A percentile compares a stretch with the other conserved stretches of the same genome.
Conservation (phyloP, 2,329 filamentous ascomycete species). For the Waltergamsia citrina region DNA sequence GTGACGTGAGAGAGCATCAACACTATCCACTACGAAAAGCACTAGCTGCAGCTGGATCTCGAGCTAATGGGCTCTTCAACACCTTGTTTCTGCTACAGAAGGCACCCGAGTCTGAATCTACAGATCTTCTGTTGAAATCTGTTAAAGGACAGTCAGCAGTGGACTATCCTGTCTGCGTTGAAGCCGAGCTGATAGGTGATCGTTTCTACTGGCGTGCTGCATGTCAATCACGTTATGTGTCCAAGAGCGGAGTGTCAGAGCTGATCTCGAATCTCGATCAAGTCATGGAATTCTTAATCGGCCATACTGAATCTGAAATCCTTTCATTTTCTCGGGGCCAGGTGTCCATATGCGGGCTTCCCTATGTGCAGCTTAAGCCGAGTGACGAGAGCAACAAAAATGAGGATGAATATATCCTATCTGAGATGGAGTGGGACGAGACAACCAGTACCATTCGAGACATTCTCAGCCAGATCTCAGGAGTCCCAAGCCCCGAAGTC, state of each 20-base stretch:
- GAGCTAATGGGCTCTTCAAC: constrained; percentile 37
- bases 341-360: constrained; percentile 58
- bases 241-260: constrained; percentile 28
- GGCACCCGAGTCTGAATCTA: constrained; percentile 6
- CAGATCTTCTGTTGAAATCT: constrained; percentile 46
- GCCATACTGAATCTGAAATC: constrained; percentile 34
- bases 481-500: constrained; percentile 48
- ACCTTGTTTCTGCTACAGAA: constrained; percentile 47
- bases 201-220: constrained; percentile 62
- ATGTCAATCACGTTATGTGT: constrained; percentile 48
- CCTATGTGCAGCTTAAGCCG: constrained; percentile 12
- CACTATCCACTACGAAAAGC: constrained; percentile 68
- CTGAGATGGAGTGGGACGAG: constrained; percentile 20
- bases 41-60: constrained; percentile 30
- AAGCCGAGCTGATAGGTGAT: constrained; percentile 57
- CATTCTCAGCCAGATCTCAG: constrained; percentile 49
- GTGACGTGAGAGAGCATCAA: constrained; percentile 59
- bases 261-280: constrained; percentile 52
- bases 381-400: not conserved
- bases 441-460: constrained; percentile 29
- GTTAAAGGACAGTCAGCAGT: constrained; percentile 56
- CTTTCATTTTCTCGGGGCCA: constrained; percentile 41
- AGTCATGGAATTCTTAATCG: constrained; percentile 47
- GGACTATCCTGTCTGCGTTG: constrained; percentile 75
- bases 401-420: not conserved